Evolutionary conservation across 345 rosid genomes (phyloP), one percentile per base, ranked within the genome.

Genomic region (Fremontodendron californicum): DNA sequence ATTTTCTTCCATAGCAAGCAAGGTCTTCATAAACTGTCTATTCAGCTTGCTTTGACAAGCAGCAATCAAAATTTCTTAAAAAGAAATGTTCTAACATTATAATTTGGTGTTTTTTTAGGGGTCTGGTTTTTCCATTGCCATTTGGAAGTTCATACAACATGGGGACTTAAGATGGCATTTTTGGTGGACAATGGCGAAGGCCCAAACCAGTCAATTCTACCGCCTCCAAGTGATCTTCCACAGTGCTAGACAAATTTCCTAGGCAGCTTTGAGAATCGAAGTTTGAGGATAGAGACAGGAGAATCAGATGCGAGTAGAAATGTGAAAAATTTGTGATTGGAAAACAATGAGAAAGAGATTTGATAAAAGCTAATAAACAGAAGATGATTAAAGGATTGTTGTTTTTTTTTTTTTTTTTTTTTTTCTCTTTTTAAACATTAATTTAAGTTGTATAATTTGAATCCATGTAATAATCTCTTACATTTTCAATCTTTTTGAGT

Each of bases 121-220:
- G 85, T 92, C 16, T 93, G 97, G 97, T 89, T 93, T 81, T 73
- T 93, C 75, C 97, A 92, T 78, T 90, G 93, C 75, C 98, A 93
- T 85, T 77, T 93, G 74, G 98, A 93, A 82, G 90, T 90, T 71
- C 94, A 92, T 84, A 90, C 97, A 48, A 82, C 97, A 35, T 92
- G 91, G 97, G 95, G 94, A 27, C 89, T 93, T 5, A 89, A 89
- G 85, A 90, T 92, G 97, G 97, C 92, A 43, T 93, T 93, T 81
- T 48, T 90, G 84, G 98, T 93, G 54, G 94, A 88, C 9, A 87
- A 88, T 71, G 97, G 94, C 1, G 78, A 82, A 48, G 89, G 91
- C 62, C 89, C 91, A 3, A 85, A 86, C 25, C 77, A 86, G 74
- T 87, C 94, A 51, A 84, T 89, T 19, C 57, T 81, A 65, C 92